Percentiles rank a stretch among this genome's conserved stretches.
Evolutionary conservation across 139 green algal genomes (phyloP).

Genomic region (Chlorella vulgaris): DNA sequence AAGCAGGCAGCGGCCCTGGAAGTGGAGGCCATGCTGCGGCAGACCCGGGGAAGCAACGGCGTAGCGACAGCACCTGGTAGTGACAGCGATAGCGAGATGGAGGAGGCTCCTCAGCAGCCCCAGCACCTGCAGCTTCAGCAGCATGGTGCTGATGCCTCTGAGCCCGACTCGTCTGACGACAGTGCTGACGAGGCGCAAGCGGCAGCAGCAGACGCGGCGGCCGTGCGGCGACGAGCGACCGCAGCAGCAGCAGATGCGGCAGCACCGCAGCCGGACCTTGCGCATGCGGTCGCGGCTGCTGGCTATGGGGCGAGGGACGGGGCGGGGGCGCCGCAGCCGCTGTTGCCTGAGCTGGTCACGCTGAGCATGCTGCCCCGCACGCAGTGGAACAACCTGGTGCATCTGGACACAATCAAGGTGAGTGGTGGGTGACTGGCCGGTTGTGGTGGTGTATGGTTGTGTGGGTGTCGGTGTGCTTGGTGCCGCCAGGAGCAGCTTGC

Average conservation of each 20-base stretch:
- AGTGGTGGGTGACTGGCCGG: not conserved
- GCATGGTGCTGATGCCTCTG: conserved; percentile 29
- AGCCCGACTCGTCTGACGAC: not conserved
- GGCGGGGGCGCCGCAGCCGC: conserved; percentile 60
- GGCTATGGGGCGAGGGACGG: conserved; percentile 38
- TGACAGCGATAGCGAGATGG: not conserved
- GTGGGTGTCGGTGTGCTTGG: no score
- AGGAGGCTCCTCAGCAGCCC: not conserved
- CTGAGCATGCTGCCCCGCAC: conserved; percentile 83
- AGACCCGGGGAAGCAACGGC: conserved; percentile 15
- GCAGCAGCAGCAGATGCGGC: not conserved
- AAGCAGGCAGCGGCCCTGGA: not conserved
- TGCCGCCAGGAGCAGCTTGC: not conserved
- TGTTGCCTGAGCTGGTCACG: conserved; percentile 81
- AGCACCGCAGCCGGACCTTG: conserved; percentile 26
- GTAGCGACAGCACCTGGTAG: not conserved
- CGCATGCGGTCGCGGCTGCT: not conserved
- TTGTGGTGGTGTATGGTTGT: no score
- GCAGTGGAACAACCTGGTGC: conserved; percentile 91
- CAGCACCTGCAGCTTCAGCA: conserved; percentile 18
- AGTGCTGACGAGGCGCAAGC: not conserved
- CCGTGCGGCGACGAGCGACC: not conserved
- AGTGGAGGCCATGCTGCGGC: conserved; percentile 1
- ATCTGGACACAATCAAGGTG: conserved; percentile 91
- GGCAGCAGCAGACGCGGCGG: not conserved